Base-by-base conservation (phyloP, 208 protist species). In the Borovskyia barvae region DNA sequence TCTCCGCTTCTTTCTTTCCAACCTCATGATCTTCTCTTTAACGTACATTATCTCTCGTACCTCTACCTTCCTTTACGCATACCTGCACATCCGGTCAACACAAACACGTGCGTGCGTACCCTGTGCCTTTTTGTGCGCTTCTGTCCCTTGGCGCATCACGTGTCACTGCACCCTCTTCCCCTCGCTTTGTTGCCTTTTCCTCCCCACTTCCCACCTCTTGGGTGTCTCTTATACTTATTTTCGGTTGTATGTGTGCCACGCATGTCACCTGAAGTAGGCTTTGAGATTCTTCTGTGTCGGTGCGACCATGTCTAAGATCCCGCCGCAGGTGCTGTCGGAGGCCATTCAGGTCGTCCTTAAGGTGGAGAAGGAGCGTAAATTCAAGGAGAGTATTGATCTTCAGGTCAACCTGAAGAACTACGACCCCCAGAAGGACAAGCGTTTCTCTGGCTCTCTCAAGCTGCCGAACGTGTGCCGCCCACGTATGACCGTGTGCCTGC, bases 321-420 rank as follows among this genome's bases (percentile, higher is more conserved):
- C 73, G 20, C 85, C 87, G 33, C 72, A 77, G 54, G 61, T 79
- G 49, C 71, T 96, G 40, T 66, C 73, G 32, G 90, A 95, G 77
- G 80, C 82, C 68, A 94, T 96, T 61, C 80, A 93, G 75, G 67
- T 76, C 51, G 75, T 95, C 45, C 72, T 93, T 26, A 83, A 52
- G 32, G 62, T 52, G 53, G 68, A 75, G 24, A 95, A 95, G 87
- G 74, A 90, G 74, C 77, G 97, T 57, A 97, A 97, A 69, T 99
- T 99, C 90, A 68, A 91, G 39, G 98, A 99, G 91, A 98, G 97
- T 66, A 85, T 99, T 59, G 99, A 99, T 69, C 90, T 99, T 19
- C 98, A 99, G 90, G 95, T 99, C 64, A 97, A 98, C 59, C 92
- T 99, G 25, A 99, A 99, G 97, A 98, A 99, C 90, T 99, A 99